Conservation (phyloP, 371 early-diverging fungal genomes). For the Apophysomyces variabilis region DNA sequence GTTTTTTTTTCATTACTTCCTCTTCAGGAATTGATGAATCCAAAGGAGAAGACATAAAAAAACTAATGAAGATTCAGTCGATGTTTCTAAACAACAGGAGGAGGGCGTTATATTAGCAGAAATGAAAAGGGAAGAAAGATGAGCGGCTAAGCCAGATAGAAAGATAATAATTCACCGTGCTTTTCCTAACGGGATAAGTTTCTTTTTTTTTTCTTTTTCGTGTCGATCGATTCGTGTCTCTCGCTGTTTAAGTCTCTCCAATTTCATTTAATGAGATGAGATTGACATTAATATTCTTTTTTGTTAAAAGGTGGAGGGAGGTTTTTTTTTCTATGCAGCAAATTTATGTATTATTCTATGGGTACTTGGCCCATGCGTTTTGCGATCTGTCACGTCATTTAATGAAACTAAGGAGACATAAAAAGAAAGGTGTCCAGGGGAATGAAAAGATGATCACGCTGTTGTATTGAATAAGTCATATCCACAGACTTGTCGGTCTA, state of each 20-base stretch:
- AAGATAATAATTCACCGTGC: background rate
- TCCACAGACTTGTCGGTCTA: constrained; percentile 1
- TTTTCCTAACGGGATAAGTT: constrained; percentile 2
- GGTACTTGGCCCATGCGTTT: constrained; percentile 7
- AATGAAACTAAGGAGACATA: constrained; percentile 4
- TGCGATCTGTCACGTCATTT: constrained; percentile 11
- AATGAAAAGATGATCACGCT: background rate
- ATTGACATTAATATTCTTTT: background rate
- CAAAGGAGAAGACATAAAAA: background rate
- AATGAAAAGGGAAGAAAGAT: background rate
- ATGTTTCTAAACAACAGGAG: background rate
- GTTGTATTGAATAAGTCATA: background rate
- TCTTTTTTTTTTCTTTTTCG: too few species aligned
- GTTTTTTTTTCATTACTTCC: constrained; percentile 7
- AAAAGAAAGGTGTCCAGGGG: background rate
- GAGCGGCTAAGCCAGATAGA: background rate
- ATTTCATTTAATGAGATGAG: background rate
- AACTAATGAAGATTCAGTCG: background rate
- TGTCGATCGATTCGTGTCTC: background rate
- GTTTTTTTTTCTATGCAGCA: background rate
- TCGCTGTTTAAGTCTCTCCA: too few species aligned
- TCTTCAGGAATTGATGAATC: constrained; percentile 8
- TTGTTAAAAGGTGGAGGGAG: constrained; percentile 1
- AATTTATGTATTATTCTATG: constrained; percentile 3
- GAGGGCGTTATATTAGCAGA: background rate